Evolutionary conservation across 306 rosid genomes (phyloP), one percentile per base, ranked within the genome.

Genomic region (Cyclanthera cordifolia): DNA sequence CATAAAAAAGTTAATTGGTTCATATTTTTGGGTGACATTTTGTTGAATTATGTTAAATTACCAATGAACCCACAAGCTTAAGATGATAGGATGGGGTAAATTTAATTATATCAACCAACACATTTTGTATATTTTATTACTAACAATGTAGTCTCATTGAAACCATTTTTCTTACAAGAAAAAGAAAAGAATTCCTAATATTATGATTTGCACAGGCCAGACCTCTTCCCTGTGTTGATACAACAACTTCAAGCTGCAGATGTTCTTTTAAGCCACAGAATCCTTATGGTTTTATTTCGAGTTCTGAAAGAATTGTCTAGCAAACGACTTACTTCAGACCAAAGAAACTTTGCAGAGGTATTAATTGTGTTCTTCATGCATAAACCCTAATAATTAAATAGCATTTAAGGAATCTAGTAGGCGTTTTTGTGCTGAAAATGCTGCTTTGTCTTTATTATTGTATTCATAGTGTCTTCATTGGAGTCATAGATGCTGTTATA

Each of bases 261-360:
- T 80, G 83, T 80, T 73, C 84, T 89, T 79, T 82, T 92, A 39
- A 89, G 96, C 75, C 93, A 88, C 76, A 72, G 96, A 63, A 89
- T 87, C 57, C 89, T 89, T 75, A 81, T 84, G 90, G 87, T 83
- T 75, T 83, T 93, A 46, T 87, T 85, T 79, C 86, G 89, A 78
- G 83, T 89, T 41, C 78, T 93, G 79, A 93, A 87, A 70, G 98
- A 93, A 82, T 79, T 93, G 79, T 85, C 98, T 71, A 87, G 88
- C 37, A 93, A 89, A 77, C 96, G 96, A 77, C 95, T 93, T 50
- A 79, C 83, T 2, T 81, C 89, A 39, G 96, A 90, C 78, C 93
- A 89, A 69, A 86, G 83, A 82, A 86, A 80, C 80, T 93, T 82
- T 80, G 95, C 96, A 46, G 88, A 93, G 98, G 98, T 93, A 79